These are phyloP conservation scores for Xanthoconium separans DNA, from an alignment of 1,284 basidiomycete genomes.

Conservation along the genomic window DNA sequence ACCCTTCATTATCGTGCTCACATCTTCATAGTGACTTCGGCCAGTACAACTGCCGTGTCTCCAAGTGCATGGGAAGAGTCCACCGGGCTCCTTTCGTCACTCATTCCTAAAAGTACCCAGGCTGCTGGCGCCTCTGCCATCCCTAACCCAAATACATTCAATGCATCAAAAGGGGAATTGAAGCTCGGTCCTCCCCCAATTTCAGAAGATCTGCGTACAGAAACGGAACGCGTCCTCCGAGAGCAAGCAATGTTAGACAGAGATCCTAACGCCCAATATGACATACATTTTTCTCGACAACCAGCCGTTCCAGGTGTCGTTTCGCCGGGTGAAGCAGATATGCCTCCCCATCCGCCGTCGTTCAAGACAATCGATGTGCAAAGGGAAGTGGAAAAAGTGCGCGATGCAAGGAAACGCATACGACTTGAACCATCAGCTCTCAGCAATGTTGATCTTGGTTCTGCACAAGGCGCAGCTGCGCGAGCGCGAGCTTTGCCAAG, in stretches of 20 bases:
- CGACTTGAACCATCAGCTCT: conserved; percentile 75
- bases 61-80: conserved; percentile 76
- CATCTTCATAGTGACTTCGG: conserved; percentile 57
- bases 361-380: conserved; percentile 90
- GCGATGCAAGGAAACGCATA: conserved; percentile 90
- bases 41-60: conserved; percentile 63
- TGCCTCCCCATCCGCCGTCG: conserved; percentile 75
- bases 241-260: conserved; percentile 72
- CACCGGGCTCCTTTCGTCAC: conserved; percentile 75
- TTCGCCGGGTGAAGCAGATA: conserved; percentile 69
- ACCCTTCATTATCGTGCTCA: conserved; percentile 23
- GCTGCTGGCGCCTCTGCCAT: conserved; percentile 26
- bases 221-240: conserved; percentile 72
- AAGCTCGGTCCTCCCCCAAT: conserved; percentile 84
- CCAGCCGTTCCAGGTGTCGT: conserved; percentile 50
- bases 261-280: conserved; percentile 63
- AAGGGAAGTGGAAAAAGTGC: conserved; percentile 87
- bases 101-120: conserved; percentile 60
- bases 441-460: conserved; percentile 50
- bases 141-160: conserved; percentile 69
- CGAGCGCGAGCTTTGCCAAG: conserved; percentile 77
- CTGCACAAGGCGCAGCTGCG: conserved; percentile 55
- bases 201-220: conserved; percentile 74
- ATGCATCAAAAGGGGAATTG: conserved; percentile 68
- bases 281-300: conserved; percentile 54